Evolutionary conservation across 306 rosid species (phyloP).

Genomic region (Cicer bijugum): DNA sequence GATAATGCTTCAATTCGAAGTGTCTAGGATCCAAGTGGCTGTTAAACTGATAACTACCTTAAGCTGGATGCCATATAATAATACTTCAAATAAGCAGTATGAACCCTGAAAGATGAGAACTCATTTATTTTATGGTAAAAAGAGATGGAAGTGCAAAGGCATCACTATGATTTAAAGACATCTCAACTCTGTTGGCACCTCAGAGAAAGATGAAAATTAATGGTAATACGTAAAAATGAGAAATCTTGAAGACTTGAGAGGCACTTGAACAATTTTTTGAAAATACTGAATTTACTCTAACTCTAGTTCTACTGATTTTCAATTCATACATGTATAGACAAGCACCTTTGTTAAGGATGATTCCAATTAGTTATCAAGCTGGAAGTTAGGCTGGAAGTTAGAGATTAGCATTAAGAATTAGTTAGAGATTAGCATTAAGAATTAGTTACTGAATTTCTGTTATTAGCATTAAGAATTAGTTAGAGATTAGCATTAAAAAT

Average conservation of each 20-base stretch:
- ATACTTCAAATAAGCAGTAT: not conserved
- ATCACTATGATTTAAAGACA: too few relatives aligned
- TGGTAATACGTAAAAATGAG: not conserved
- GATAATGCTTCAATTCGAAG: conserved; percentile 21
- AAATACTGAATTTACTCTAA: not conserved
- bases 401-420: too few relatives aligned
- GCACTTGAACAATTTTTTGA: not conserved
- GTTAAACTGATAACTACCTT: conserved; percentile 11
- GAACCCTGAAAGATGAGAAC: conserved; percentile 31
- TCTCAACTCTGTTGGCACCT: too few relatives aligned
- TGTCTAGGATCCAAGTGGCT: conserved; percentile 16
- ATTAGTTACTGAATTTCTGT: too few relatives aligned
- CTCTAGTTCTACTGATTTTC: not conserved
- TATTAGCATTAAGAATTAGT: too few relatives aligned
- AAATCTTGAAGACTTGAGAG: not conserved
- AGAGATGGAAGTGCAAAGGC: too few relatives aligned
- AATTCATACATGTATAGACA: not conserved
- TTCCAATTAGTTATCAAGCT: too few relatives aligned
- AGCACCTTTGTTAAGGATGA: too few relatives aligned
- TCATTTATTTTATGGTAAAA: not conserved
- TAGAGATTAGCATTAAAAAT: too few relatives aligned
- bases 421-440: too few relatives aligned
- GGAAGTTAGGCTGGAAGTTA: too few relatives aligned
- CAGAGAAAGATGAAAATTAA: not conserved
- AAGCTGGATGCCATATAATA: conserved; percentile 9